Conservation (phyloP, 2,329 filamentous ascomycete species). For the Cladosporium sphaerospermum region DNA sequence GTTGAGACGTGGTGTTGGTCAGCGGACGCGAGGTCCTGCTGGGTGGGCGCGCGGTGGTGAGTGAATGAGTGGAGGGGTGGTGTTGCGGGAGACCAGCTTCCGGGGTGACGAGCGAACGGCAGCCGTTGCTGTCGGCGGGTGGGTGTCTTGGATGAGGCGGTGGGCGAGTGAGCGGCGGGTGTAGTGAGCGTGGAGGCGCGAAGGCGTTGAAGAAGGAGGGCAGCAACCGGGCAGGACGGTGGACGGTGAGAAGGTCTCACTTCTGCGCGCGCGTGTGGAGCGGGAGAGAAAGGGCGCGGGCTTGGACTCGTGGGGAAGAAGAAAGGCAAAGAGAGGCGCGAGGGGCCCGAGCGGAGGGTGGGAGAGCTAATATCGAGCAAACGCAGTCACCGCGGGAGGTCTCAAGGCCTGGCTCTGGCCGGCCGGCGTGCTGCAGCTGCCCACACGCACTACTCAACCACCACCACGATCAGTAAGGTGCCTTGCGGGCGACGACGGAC, state of each 20-base stretch:
- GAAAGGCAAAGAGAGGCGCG: slow-evolving; percentile 7
- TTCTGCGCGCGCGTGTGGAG: neutral
- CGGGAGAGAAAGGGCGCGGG: neutral
- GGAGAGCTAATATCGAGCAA: slow-evolving; percentile 3
- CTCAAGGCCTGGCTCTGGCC: neutral
- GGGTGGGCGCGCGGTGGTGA: neutral
- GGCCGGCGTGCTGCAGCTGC: too few relatives aligned
- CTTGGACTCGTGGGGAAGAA: slow-evolving; percentile 7
- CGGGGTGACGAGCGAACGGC: slow-evolving; percentile 7
- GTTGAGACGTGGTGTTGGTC: slow-evolving; percentile 7
- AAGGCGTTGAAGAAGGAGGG: neutral
- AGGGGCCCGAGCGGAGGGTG: neutral
- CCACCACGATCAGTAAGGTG: too few relatives aligned
- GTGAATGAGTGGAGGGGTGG: slow-evolving; percentile 1
- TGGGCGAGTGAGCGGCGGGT: neutral
- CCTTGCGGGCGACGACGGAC: too few relatives aligned
- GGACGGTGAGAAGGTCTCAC: neutral
- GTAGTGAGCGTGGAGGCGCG: slow-evolving; percentile 8
- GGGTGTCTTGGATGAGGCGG: slow-evolving; percentile 2
- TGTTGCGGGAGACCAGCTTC: slow-evolving; percentile 11
- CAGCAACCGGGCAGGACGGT: neutral
- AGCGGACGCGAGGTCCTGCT: slow-evolving; percentile 10
- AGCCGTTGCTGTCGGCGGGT: slow-evolving; percentile 6
- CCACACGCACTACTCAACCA: too few relatives aligned
- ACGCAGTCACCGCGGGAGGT: neutral